phyloP scores from a whole-genome alignment of 2,329 filamentous ascomycete species.

The Coniochaeta ligniaria region DNA sequence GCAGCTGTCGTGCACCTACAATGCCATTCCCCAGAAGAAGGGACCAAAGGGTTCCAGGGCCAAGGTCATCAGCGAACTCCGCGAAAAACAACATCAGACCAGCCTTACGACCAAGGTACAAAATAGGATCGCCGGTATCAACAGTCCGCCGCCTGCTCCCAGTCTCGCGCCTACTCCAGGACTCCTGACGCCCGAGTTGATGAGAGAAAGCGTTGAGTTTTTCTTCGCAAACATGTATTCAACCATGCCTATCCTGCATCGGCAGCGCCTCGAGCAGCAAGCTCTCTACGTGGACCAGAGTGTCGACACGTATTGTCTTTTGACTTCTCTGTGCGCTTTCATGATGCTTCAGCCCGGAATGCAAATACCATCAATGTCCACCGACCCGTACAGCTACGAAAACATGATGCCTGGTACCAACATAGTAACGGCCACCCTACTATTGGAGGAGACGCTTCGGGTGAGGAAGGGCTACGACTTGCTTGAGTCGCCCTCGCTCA shows the following conservation, averaged over 20 bases:
- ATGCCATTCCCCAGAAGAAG: conserved; percentile 69
- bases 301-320: conserved; percentile 55
- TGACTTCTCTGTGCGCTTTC: conserved; percentile 59
- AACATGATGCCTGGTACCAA: conserved; percentile 51
- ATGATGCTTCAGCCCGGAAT: conserved; percentile 65
- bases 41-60: conserved; percentile 68
- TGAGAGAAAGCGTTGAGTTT: conserved; percentile 60
- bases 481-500: conserved; percentile 46
- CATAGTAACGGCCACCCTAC: conserved; percentile 55
- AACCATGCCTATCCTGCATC: conserved; percentile 56
- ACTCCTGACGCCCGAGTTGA: conserved; percentile 52
- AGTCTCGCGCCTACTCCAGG: conserved; percentile 49
- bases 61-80: conserved; percentile 68
- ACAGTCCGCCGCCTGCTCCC: conserved; percentile 37
- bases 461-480: conserved; percentile 58
- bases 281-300: conserved; percentile 54
- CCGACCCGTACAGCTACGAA: conserved; percentile 49
- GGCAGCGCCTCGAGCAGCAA: conserved; percentile 50
- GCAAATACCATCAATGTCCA: conserved; percentile 39
- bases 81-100: conserved; percentile 54
- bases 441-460: conserved; percentile 61
- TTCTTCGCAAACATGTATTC: conserved; percentile 63
- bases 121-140: conserved; percentile 49
- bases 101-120: conserved; percentile 56
- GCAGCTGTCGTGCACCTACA: conserved; percentile 64